A percentile compares a stretch with the other conserved stretches of the same genome.
These are phyloP conservation scores for Kwoniella europaea DNA, from an alignment of 768 basidiomycete genomes.

Conservation along the genomic window DNA sequence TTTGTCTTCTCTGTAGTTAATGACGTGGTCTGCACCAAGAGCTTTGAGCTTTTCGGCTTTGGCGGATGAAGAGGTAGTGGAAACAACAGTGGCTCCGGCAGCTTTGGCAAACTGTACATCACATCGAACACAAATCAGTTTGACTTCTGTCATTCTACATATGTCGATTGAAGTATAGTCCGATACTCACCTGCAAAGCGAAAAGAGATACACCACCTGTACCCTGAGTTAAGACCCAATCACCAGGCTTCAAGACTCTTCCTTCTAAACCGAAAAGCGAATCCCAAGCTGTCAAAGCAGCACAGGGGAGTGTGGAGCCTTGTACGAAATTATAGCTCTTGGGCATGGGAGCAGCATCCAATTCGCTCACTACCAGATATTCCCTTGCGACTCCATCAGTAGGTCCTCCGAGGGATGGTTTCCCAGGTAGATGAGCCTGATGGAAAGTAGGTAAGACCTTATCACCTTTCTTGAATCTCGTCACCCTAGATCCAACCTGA, in stretches of 20 bases:
- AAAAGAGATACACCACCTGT: constrained; percentile 40
- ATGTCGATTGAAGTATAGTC: background rate
- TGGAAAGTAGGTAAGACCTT: constrained; percentile 32
- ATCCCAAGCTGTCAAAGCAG: constrained; percentile 40
- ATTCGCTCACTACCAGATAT: constrained; percentile 15
- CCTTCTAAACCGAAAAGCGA: constrained; percentile 30
- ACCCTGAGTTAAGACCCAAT: constrained; percentile 36
- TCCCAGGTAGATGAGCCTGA: constrained; percentile 14
- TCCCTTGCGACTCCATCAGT: constrained; percentile 22
- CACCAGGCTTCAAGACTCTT: constrained; percentile 24
- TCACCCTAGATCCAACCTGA: constrained; percentile 23
- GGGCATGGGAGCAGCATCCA: constrained; percentile 22
- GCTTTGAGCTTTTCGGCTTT: constrained; percentile 26
- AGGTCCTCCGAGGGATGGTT: constrained; percentile 20
- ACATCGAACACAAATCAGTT: too few species aligned
- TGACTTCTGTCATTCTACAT: too few species aligned
- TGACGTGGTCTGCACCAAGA: constrained; percentile 36
- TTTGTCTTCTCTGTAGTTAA: constrained; percentile 33
- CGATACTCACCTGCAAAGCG: constrained; percentile 30
- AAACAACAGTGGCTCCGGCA: constrained; percentile 27
- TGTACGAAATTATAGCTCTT: constrained; percentile 17
- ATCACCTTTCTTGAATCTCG: constrained; percentile 29
- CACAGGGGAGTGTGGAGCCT: constrained; percentile 35
- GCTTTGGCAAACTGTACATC: constrained; percentile 33
- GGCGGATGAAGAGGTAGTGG: constrained; percentile 29